Evolutionary conservation across 164 flowering plant genomes (phyloP).

Genomic region (Dillenia suffruticosa): DNA sequence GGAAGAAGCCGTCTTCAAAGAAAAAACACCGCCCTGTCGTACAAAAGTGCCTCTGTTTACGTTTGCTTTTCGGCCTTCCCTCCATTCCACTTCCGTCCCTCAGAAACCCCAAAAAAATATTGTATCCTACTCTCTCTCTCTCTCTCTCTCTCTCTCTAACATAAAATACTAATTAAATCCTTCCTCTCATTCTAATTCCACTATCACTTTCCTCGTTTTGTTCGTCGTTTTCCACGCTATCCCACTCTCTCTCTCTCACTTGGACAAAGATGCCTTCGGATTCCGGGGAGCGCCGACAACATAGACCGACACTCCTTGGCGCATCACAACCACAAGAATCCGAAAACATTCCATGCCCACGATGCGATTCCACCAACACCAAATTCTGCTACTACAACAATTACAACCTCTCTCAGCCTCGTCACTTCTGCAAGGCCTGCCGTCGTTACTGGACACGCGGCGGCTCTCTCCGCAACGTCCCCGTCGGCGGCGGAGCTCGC

Average conservation of each 20-base stretch:
- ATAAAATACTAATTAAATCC: constrained; percentile 1
- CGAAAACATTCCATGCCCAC: constrained; percentile 51
- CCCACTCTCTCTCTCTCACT: neutral
- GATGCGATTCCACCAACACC: constrained; percentile 60
- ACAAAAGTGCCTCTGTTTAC: too few relatives aligned
- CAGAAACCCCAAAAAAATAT: neutral
- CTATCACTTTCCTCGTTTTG: neutral
- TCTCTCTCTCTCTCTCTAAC: constrained; percentile 10
- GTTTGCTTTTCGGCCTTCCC: too few relatives aligned
- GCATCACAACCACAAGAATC: constrained; percentile 18
- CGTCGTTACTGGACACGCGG: constrained; percentile 74
- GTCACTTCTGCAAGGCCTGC: constrained; percentile 63
- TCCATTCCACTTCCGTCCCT: too few relatives aligned
- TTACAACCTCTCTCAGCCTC: constrained; percentile 68
- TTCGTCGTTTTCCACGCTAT: neutral
- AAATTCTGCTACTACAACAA: constrained; percentile 82
- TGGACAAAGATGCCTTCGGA: constrained; percentile 26
- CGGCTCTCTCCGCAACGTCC: constrained; percentile 66
- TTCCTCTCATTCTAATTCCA: neutral
- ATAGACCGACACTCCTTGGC: neutral
- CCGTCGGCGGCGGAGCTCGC: constrained; percentile 60
- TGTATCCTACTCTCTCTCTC: constrained; percentile 8
- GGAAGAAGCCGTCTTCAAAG: too few relatives aligned
- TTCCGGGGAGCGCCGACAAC: constrained; percentile 18
- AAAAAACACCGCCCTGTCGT: too few relatives aligned